Evolutionary conservation across 2,329 filamentous ascomycete genomes (phyloP), one percentile per base, ranked within the genome.

Genomic region (Verticillium tricorpus): DNA sequence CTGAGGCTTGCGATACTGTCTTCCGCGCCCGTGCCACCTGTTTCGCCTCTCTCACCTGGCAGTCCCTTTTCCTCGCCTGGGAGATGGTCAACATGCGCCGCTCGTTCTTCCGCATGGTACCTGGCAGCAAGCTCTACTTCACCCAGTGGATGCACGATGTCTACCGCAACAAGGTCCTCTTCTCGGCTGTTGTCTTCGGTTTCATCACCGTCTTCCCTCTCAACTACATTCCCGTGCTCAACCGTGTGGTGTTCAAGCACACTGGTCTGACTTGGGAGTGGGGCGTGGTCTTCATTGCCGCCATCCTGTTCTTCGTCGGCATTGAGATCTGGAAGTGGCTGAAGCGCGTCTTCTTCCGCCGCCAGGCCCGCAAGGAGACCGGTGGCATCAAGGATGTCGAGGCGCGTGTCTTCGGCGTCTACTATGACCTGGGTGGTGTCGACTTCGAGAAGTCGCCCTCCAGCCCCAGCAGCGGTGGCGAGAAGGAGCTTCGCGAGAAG

Each of bases 11-110:
- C 70, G 80, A 84, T 50, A 80, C 82, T 0, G 85, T 89, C 5
- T 90, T 88, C 80, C 85, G 86, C 17, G 89, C 89, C 1, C 86
- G 89, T 7, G 87, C 88, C 0, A 90, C 89, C 1, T 89, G 86
- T 6, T 92, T 92, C 70, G 87, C 87, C 19, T 89, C 84, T 65
- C 77, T 92, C 61, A 91, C 89, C 1, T 92, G 89, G 89, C 89
- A 87, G 62, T 87, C 88, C 0, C 81, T 91, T 28, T 90, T 92
- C 77, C 81, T 91, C 11, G 89, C 89, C 0, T 92, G 89, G 89
- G 88, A 92, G 69, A 89, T 91, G 82, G 79, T 91, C 63, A 81
- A 89, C 65, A 82, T 89, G 77, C 85, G 89, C 31, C 83, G 87
- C 58, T 87, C 84, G 5, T 89, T 92, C 77, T 92, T 92, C 81